Base-by-base conservation (phyloP, 2,329 filamentous ascomycete species). In the Achaetomium macrosporum region DNA sequence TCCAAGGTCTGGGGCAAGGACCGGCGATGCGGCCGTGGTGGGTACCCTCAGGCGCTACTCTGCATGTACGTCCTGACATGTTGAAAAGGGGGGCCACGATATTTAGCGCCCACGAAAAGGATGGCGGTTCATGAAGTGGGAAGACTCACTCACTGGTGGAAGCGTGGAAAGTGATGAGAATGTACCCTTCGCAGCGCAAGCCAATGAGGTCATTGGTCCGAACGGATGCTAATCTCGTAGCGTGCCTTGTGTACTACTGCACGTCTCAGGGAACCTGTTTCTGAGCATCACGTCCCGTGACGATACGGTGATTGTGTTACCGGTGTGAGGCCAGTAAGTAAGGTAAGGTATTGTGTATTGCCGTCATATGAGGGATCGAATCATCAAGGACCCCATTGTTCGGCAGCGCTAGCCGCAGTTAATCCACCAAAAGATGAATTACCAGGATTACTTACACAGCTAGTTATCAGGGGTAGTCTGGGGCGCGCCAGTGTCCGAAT, bases 1-100 rank as follows among this genome's bases (percentile, higher is more conserved):
- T 41, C 50, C 51, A 44, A 47, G 43, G 57, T 53, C 48, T 54
- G 16, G 45, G 46, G 42, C 45, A 17, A 42, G 15, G 51, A 51
- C 37, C 48, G 57, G 55, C 43, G 36, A n/a, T 47, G 47, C 52
- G 35, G 37, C 19, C 6, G 19, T 17, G 25, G 50, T 46, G 50
- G 48, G 43, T 53, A 51, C 52, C 42, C 40, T 44, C 25, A 25
- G 25, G 25, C 25, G 33, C 5, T 35, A 35, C 33, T 15, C 37
- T 20, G n/a, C n/a, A n/a, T n/a, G 37, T 39, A n/a, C 36, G 13
- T 16, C 4, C 16, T 12, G 25, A 5, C 33, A 35, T 35, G 10
- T 5, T 35, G 33, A 11, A 17, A 42, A 11, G 17, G 9, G 15
- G 33, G 6, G 31, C 10, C 5, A 19, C 29, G 11, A 19, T 47